Conservation (phyloP, 2,329 filamentous ascomycete genomes). For the Cercospora canescens region DNA sequence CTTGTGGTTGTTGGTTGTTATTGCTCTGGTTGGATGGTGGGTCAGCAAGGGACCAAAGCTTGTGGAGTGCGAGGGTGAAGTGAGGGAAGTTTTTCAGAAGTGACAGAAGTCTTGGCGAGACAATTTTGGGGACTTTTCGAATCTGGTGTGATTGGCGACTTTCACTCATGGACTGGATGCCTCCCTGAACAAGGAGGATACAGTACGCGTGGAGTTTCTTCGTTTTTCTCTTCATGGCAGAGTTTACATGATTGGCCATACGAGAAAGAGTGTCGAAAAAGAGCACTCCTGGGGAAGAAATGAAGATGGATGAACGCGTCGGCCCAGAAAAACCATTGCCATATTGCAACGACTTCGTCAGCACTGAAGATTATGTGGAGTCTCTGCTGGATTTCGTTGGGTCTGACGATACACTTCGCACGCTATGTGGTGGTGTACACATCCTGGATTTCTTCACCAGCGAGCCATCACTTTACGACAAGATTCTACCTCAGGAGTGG, state of each 20-base stretch:
- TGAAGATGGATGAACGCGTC: slow-evolving; percentile 33
- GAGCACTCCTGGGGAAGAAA: no score
- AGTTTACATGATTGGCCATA: neutral
- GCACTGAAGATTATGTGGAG: slow-evolving; percentile 74
- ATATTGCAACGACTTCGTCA: slow-evolving; percentile 64
- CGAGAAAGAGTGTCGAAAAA: neutral
- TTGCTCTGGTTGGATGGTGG: neutral
- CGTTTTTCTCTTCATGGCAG: neutral
- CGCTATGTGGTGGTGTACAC: slow-evolving; percentile 94
- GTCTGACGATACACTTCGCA: slow-evolving; percentile 74
- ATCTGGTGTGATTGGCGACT: neutral
- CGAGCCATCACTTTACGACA: slow-evolving; percentile 77
- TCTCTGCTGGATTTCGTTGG: slow-evolving; percentile 75
- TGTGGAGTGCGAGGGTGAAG: neutral
- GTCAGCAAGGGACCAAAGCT: neutral
- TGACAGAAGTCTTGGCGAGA: neutral
- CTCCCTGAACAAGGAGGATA: no score
- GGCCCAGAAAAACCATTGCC: slow-evolving; percentile 61
- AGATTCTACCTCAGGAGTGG: slow-evolving; percentile 78
- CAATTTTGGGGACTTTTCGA: neutral
- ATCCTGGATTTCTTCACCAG: slow-evolving; percentile 94
- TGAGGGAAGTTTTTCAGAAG: neutral
- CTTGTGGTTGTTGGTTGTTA: neutral
- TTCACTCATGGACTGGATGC: neutral
- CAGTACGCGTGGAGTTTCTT: neutral